Base-by-base conservation (phyloP, 208 protist genomes). In the Wallacemonas sp. region DNA sequence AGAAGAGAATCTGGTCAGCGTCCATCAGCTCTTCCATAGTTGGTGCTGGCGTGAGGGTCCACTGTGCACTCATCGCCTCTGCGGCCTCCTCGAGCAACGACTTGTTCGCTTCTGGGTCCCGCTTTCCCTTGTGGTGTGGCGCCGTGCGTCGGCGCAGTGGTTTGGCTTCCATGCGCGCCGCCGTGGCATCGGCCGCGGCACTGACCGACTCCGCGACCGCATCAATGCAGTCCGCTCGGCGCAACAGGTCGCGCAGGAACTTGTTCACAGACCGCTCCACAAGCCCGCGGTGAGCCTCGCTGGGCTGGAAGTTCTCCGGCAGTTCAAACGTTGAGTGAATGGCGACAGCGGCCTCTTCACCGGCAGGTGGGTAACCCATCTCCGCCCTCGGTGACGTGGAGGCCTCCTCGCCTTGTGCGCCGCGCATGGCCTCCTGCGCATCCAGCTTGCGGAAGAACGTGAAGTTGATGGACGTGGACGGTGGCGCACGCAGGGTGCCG, bases 21-120 rank as follows among this genome's bases (percentile, higher is more conserved):
- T 97, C 92, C 71, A 97, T 94, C 21, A 97, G 76, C 71, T 97
- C 92, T 64, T 95, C 89, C 3, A 97, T 58, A 1, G 81, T 89
- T 13, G 92, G 92, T 12, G 73, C 72, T 0, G 71, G 79, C 5
- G 87, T 93, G 53, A 93, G 65, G 24, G 80, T 87, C 86, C 89
- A 93, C 64, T 82, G 82, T 55, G 83, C 21, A 38, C 62, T 32
- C 55, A 96, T 77, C n/a, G 78, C 73, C 69, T 95, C 92, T 6
- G 75, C 74, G 44, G 92, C 88, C 73, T 97, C 92, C 33, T 97
- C 92, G 29, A 97, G 71, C 36, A 97, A 75, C 12, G 92, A 87
- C 45, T 78, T 82, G 10, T 70, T 54, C 61, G 71, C 68, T 63
- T 71, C 33, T 1, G 48, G 54, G 13, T 75, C 39, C 5, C 63